Percentiles rank a stretch among this genome's conserved stretches.
Conservation (phyloP, 2,329 filamentous ascomycete genomes). For the Alternaria conjuncta region DNA sequence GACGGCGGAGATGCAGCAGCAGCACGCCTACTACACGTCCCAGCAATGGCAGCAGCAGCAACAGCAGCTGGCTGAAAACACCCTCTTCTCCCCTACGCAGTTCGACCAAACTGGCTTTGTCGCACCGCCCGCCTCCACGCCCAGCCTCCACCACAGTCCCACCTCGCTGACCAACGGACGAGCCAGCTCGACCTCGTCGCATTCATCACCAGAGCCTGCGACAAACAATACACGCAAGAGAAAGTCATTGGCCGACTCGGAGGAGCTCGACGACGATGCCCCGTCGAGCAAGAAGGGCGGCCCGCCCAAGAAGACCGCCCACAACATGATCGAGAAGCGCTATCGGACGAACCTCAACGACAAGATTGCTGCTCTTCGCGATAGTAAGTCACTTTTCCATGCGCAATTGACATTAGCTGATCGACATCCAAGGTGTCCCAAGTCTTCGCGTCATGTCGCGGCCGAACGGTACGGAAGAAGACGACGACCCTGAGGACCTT, state of each 20-base stretch:
- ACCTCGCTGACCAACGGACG: constrained; percentile 41
- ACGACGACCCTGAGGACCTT: constrained; percentile 82
- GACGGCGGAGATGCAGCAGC: constrained; percentile 31
- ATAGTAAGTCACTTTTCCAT: constrained; percentile 60
- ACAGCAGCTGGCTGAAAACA: constrained; percentile 27
- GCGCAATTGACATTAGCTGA: not conserved
- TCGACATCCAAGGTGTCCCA: constrained; percentile 63
- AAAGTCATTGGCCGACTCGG: constrained; percentile 57
- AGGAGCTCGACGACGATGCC: constrained; percentile 65
- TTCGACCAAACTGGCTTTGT: constrained; percentile 35
- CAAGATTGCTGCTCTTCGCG: constrained; percentile 89
- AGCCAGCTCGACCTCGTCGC: constrained; percentile 56
- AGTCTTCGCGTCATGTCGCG: constrained; percentile 83
- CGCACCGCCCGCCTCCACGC: constrained; percentile 39
- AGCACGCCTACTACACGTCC: constrained; percentile 40
- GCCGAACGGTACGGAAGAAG: constrained; percentile 65
- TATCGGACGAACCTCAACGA: constrained; percentile 97
- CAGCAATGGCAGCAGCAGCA: constrained; percentile 43
- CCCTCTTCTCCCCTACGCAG: constrained; percentile 36
- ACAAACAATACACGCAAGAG: constrained; percentile 42
- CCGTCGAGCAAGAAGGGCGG: constrained; percentile 59
- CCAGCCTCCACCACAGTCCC: constrained; percentile 48
- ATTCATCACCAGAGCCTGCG: constrained; percentile 67
- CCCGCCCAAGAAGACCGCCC: constrained; percentile 85
- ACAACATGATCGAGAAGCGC: constrained; percentile 98